A percentile compares a stretch with the other conserved stretches of the same genome.
Conservation (phyloP, 306 rosid species). For the Amphicarpaea edgeworthii region DNA sequence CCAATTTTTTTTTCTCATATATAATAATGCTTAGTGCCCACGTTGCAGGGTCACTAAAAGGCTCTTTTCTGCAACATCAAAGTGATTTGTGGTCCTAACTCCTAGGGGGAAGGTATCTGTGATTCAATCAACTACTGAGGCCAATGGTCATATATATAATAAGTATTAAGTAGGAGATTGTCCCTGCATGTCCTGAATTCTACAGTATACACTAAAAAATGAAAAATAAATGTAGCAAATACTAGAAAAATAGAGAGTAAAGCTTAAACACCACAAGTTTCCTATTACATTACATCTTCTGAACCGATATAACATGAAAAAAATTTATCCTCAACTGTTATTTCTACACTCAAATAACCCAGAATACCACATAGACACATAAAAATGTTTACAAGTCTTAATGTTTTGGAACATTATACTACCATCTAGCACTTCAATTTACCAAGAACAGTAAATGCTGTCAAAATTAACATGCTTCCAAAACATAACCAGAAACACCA, state of each 20-base stretch:
- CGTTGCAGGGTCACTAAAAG: conserved; percentile 39
- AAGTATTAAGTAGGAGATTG: not conserved
- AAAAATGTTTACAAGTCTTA: conserved; percentile 18
- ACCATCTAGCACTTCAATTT: not conserved
- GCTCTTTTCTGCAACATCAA: conserved; percentile 40
- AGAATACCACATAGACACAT: conserved; percentile 9
- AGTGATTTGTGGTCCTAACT: conserved; percentile 47
- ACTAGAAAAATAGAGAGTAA: conserved; percentile 20
- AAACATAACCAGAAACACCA: conserved; percentile 37
- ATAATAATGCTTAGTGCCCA: conserved; percentile 44
- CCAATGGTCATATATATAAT: conserved; percentile 3
- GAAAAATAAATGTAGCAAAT: not conserved
- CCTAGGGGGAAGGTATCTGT: conserved; percentile 2
- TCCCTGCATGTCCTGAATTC: conserved; percentile 21
- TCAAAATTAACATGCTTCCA: conserved; percentile 33
- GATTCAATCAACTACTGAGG: conserved; percentile 41
- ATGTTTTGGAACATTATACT: conserved; percentile 33
- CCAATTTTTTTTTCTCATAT: conserved; percentile 6
- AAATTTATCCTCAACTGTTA: conserved; percentile 13
- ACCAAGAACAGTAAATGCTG: conserved; percentile 6
- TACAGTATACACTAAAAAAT: conserved; percentile 4
- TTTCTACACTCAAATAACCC: conserved; percentile 21
- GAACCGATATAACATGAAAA: conserved; percentile 29
- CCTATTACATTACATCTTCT: conserved; percentile 29
- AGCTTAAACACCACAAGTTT: conserved; percentile 28